Percentiles rank a stretch among this genome's conserved stretches.
These are phyloP conservation scores for Chaetothyriales sp. DNA, from an alignment of 2,329 filamentous ascomycete genomes.

Conservation along the genomic window DNA sequence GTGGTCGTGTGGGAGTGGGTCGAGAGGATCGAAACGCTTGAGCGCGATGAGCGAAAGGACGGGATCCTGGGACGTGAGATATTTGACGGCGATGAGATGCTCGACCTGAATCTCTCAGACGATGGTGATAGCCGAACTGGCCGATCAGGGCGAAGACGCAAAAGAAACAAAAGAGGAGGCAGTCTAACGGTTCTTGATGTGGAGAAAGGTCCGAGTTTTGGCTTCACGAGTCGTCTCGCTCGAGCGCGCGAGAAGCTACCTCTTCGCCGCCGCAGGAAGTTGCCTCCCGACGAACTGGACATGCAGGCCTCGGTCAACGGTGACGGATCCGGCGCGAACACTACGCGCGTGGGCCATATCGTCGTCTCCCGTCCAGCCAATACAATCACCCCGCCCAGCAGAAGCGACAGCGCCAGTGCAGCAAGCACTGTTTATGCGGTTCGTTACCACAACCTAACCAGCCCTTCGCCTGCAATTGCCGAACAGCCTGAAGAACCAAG, in stretches of 20 bases:
- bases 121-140: conserved; percentile 35
- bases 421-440: conserved; percentile 50
- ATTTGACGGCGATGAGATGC: conserved; percentile 87
- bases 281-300: background rate
- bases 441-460: conserved; percentile 41
- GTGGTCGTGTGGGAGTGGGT: conserved; percentile 99
- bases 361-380: conserved; percentile 22
- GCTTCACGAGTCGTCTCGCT: background rate
- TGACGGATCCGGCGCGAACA: background rate
- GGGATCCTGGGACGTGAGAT: conserved; percentile 81
- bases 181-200: background rate
- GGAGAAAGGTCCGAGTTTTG: background rate
- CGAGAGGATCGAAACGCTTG: conserved; percentile 79
- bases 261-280: background rate
- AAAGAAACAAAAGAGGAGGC: background rate
- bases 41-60: conserved; percentile 86
- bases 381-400: conserved; percentile 41
- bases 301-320: background rate
- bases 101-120: conserved; percentile 50
- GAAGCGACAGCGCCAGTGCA: conserved; percentile 46
- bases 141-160: background rate
- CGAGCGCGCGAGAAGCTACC: conserved; percentile 1
- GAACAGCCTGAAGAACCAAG: conserved; percentile 19
- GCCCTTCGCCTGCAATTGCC: conserved; percentile 29
- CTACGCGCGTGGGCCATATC: background rate